Evolutionary conservation across 164 flowering plant species (phyloP).

Genomic region (Magnolia sinica): DNA sequence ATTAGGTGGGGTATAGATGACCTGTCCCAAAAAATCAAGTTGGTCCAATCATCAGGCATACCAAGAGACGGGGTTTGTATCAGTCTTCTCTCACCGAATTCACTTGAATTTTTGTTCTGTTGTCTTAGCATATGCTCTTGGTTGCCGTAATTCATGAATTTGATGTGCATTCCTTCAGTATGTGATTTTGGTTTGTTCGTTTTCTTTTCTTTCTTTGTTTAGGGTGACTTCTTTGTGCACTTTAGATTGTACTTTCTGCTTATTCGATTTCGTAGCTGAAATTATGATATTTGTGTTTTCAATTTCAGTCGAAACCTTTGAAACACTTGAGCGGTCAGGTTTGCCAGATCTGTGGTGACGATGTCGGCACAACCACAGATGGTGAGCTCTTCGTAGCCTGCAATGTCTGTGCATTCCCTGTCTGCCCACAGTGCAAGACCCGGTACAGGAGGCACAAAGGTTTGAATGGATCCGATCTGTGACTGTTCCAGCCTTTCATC

Average conservation of each 20-base stretch:
- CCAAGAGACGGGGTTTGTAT: slow-evolving; percentile 21
- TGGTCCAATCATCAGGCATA: too few species aligned
- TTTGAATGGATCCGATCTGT: slow-evolving; percentile 5
- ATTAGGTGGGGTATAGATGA: too few species aligned
- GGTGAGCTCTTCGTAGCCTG: slow-evolving; percentile 57
- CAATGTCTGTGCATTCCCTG: slow-evolving; percentile 58
- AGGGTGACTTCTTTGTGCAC: background rate
- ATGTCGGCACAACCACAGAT: slow-evolving; percentile 34
- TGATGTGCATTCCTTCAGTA: background rate
- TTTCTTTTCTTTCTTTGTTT: background rate
- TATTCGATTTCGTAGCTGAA: background rate
- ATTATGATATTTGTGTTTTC: background rate
- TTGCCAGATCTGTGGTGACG: slow-evolving; percentile 61
- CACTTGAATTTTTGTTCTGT: background rate
- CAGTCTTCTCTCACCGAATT: background rate
- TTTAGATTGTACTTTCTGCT: background rate
- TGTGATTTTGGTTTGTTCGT: background rate
- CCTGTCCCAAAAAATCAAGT: too few species aligned
- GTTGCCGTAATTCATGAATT: background rate
- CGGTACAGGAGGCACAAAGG: slow-evolving; percentile 57
- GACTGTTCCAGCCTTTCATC: background rate
- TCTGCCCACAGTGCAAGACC: slow-evolving; percentile 66
- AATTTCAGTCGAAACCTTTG: slow-evolving; percentile 33
- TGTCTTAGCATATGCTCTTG: background rate
- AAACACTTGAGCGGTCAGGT: slow-evolving; percentile 37